Percentiles rank a stretch among this genome's conserved stretches.
Conservation (phyloP, 768 basidiomycete genomes). For the Lactarius quietus region DNA sequence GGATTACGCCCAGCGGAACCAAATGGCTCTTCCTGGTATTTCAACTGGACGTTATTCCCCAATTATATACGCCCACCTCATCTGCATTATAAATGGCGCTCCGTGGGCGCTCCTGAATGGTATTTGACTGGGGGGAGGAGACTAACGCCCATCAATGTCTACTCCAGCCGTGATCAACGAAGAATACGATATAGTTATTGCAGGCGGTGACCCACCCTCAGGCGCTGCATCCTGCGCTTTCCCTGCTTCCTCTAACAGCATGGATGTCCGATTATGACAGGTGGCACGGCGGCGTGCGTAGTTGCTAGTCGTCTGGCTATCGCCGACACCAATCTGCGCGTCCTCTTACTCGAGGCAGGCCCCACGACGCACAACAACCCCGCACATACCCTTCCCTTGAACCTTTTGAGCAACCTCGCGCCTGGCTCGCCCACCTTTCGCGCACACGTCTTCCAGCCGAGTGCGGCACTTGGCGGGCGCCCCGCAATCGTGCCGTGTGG, state of each 20-base stretch:
- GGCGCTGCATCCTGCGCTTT: background rate
- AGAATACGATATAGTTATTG: slow-evolving; percentile 20
- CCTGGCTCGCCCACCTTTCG: slow-evolving; percentile 41
- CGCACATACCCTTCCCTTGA: slow-evolving; percentile 51
- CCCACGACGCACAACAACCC: slow-evolving; percentile 44
- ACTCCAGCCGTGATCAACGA: background rate
- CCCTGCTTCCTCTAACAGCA: background rate
- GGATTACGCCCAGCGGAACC: too few species aligned
- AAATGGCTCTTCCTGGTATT: too few species aligned
- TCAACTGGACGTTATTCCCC: too few species aligned
- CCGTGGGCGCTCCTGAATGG: too few species aligned
- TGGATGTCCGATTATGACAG: background rate
- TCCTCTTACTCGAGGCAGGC: slow-evolving; percentile 60
- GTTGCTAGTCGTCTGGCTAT: slow-evolving; percentile 52
- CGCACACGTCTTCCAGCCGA: slow-evolving; percentile 39
- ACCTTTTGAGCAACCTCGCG: slow-evolving; percentile 42
- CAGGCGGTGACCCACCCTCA: background rate
- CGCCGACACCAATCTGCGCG: slow-evolving; percentile 50
- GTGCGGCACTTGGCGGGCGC: slow-evolving; percentile 45
- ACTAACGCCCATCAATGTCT: background rate
- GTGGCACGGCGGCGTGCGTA: slow-evolving; percentile 54
- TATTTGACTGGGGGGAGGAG: background rate
- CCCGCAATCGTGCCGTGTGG: slow-evolving; percentile 42
- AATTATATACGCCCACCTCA: too few species aligned
- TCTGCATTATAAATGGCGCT: background rate